Conservation (phyloP, 2,329 filamentous ascomycete genomes). For the Calonectria hongkongensis region DNA sequence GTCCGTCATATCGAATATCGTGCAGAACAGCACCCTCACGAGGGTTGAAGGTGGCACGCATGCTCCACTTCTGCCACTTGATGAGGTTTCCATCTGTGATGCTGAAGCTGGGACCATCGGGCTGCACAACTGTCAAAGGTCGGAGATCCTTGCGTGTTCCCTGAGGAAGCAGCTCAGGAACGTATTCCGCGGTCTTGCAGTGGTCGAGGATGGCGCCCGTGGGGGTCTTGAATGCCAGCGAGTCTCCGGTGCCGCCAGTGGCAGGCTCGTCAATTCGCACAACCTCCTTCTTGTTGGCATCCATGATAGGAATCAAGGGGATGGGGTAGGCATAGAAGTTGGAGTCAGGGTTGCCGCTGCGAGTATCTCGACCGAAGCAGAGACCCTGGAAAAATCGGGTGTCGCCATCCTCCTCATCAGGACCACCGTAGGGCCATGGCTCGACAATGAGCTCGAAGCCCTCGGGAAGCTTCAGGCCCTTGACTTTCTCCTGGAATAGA, state of each 20-base stretch:
- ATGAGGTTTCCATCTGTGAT: conserved; percentile 66
- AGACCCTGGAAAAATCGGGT: conserved; percentile 59
- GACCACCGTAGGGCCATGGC: conserved; percentile 59
- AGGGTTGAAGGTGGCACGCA: conserved; percentile 81
- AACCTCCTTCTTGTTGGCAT: conserved; percentile 55
- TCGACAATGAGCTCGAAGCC: conserved; percentile 58
- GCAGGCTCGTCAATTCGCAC: conserved; percentile 59
- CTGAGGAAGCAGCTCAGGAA: conserved; percentile 63
- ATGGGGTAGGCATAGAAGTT: conserved; percentile 75
- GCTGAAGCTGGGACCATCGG: conserved; percentile 61
- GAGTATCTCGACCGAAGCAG: conserved; percentile 57
- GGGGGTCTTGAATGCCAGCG: conserved; percentile 46
- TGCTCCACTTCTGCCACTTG: conserved; percentile 79
- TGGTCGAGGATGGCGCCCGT: conserved; percentile 54
- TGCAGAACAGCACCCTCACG: conserved; percentile 82
- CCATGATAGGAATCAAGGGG: conserved; percentile 67
- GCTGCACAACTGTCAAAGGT: conserved; percentile 70
- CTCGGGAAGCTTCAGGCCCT: conserved; percentile 52
- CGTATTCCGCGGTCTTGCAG: conserved; percentile 60
- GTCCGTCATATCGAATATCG: conserved; percentile 79
- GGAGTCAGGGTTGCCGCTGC: conserved; percentile 65
- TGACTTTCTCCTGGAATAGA: conserved; percentile 58
- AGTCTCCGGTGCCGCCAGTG: conserved; percentile 58
- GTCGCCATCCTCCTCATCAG: conserved; percentile 56
- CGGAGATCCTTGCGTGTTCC: conserved; percentile 72